These are phyloP conservation scores for Pseudopithomyces chartarum DNA, from an alignment of 2,329 filamentous ascomycete genomes.

Conservation along the genomic window DNA sequence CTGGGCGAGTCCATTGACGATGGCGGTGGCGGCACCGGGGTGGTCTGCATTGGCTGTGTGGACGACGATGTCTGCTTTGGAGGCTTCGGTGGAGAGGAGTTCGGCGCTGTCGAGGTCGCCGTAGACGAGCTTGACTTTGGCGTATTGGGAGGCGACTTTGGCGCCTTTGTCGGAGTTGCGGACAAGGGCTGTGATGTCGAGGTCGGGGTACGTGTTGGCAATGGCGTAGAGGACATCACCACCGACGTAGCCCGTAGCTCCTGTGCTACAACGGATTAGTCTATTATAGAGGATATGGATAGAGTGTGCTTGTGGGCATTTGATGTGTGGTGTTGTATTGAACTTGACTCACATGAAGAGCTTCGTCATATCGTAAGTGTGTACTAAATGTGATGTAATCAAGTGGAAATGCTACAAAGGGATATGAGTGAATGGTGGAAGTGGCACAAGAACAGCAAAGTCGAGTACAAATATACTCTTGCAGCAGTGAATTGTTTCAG, in stretches of 20 bases:
- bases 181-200: constrained; percentile 55
- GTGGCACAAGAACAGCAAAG: background rate
- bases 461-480: background rate
- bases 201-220: constrained; percentile 53
- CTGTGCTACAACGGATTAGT: constrained; percentile 26
- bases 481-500: background rate
- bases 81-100: constrained; percentile 32
- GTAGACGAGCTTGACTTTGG: constrained; percentile 57
- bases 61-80: constrained; percentile 36
- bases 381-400: background rate
- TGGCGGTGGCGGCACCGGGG: constrained; percentile 27
- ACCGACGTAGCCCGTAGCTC: constrained; percentile 41
- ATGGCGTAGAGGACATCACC: constrained; percentile 42
- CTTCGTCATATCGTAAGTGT: constrained; percentile 15
- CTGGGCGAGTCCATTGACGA: constrained; percentile 41
- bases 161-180: constrained; percentile 56
- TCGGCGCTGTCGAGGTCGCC: constrained; percentile 47
- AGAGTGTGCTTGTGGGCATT: background rate
- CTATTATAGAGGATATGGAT: background rate
- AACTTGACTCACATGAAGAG: constrained; percentile 17
- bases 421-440: background rate
- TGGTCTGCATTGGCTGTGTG: constrained; percentile 44
- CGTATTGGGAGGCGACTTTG: constrained; percentile 51
- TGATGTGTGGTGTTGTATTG: background rate
- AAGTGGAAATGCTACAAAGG: too few relatives aligned